Evolutionary conservation across 345 rosid genomes (phyloP).

Genomic region (Arabidopsis arenosa): DNA sequence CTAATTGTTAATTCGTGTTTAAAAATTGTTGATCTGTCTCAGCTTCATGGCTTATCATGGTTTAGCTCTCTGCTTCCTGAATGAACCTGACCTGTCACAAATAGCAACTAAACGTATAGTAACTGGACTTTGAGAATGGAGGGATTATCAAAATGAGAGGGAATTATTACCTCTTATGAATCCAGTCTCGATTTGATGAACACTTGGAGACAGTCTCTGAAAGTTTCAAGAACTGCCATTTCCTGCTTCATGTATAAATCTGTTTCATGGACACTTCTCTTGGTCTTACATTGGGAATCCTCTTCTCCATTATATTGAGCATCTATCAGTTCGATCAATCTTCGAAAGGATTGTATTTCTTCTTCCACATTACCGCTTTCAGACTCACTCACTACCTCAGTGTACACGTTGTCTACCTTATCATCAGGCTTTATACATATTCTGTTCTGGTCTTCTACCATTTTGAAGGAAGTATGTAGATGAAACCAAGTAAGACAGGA

Average conservation of each 20-base stretch:
- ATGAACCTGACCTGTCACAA: conserved; percentile 22
- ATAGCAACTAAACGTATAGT: conserved; percentile 2
- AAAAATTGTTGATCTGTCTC: neutral
- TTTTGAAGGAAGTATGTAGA: conserved; percentile 4
- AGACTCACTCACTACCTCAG: neutral
- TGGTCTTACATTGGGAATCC: conserved; percentile 5
- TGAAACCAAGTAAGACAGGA: conserved; percentile 14
- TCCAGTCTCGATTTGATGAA: conserved; percentile 34
- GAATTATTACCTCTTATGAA: conserved; percentile 42
- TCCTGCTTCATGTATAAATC: conserved; percentile 46
- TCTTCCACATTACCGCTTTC: conserved; percentile 26
- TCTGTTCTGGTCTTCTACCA: conserved; percentile 19
- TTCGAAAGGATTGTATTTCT: conserved; percentile 27
- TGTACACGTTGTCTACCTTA: conserved; percentile 5
- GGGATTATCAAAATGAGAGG: neutral
- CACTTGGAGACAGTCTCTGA: conserved; percentile 48
- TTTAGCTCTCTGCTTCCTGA: conserved; percentile 7
- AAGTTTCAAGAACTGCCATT: conserved; percentile 50
- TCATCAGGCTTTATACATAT: conserved; percentile 14
- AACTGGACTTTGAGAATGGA: neutral
- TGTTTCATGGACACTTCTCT: neutral
- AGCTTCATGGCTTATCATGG: neutral
- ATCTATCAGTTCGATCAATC: conserved; percentile 41
- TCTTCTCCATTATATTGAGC: conserved; percentile 37
- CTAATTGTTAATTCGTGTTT: neutral